Evolutionary conservation across 257 asterid species (phyloP), one percentile per base, ranked within the genome.

Genomic region (Anisodus tanguticus): DNA sequence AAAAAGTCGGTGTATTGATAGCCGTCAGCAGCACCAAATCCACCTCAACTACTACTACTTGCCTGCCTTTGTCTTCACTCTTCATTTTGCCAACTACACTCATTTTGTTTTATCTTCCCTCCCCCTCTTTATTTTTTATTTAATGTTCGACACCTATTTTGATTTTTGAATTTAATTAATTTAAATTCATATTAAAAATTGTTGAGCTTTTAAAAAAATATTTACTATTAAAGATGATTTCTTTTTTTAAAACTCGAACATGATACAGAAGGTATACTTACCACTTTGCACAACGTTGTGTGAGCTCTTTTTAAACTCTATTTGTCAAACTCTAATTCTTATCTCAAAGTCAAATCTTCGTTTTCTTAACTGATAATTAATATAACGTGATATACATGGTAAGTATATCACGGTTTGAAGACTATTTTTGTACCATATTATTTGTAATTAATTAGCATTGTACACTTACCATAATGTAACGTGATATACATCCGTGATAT

Each of bases 1-100:
- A 19, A 85, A 62, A 51, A 22, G 77, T 84, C 87, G 79, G 82
- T 82, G 84, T 85, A 76, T 53, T 16, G 45, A 68, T 81, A 57
- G 84, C 54, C 84, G 60, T 64, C 86, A 66, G 69, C 83, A n/a
- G 55, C 84, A 83, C 86, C 86, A 80, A 79, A 77, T 55, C 88
- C 85, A 80, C 82, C 89, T 77, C 85, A 53, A 62, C 84, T 81
- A 81, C 83, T 72, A 70, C 81, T 57, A 54, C 45, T 74, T 60
- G 79, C 85, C 66, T 83, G 17, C 81, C 77, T 66, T 60, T 60
- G 72, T 80, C 74, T 80, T 80, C 83, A 43, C 69, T 13, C 58
- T 19, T 59, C 62, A 74, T 49, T 81, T 58, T 39, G 74, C 74
- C 74, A 80, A 57, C 59, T 57, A 60, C 74, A 9, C 41, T 37